Conservation (phyloP, 345 rosid genomes). For the Aquilaria sinensis region DNA sequence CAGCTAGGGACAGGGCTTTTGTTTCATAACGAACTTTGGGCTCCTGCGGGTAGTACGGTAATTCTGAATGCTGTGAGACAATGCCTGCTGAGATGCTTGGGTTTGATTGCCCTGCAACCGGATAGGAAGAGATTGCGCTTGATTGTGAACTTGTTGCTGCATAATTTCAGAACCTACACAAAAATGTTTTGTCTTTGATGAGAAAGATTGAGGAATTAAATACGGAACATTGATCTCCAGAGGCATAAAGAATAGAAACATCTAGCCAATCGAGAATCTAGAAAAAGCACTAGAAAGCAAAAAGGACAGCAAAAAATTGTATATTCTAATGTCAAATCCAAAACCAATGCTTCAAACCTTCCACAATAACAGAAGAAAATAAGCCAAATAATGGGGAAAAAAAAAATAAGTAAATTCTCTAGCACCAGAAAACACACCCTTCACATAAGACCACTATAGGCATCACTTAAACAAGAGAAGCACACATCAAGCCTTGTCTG, state of each 20-base stretch:
- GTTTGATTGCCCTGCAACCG: slow-evolving; percentile 55
- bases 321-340: no score
- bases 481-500: background rate
- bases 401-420: no score
- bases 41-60: slow-evolving; percentile 53
- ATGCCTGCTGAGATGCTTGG: slow-evolving; percentile 57
- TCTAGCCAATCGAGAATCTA: no score
- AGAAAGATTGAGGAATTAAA: slow-evolving; percentile 1
- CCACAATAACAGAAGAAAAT: no score
- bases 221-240: no score
- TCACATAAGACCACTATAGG: background rate
- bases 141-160: slow-evolving; percentile 55
- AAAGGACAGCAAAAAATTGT: background rate
- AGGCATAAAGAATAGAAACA: slow-evolving; percentile 13
- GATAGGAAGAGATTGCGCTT: slow-evolving; percentile 53
- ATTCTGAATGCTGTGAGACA: slow-evolving; percentile 64
- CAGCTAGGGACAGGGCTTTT: slow-evolving; percentile 40
- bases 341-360: no score
- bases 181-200: background rate
- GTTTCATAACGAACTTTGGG: slow-evolving; percentile 56
- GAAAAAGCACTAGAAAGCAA: slow-evolving; percentile 5
- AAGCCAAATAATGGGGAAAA: no score
- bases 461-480: background rate
- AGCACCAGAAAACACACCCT: no score
- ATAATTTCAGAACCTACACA: slow-evolving; percentile 38